These are phyloP conservation scores for Coemansia sp. DNA, from an alignment of 192 early-diverging fungal species.

Conservation along the genomic window DNA sequence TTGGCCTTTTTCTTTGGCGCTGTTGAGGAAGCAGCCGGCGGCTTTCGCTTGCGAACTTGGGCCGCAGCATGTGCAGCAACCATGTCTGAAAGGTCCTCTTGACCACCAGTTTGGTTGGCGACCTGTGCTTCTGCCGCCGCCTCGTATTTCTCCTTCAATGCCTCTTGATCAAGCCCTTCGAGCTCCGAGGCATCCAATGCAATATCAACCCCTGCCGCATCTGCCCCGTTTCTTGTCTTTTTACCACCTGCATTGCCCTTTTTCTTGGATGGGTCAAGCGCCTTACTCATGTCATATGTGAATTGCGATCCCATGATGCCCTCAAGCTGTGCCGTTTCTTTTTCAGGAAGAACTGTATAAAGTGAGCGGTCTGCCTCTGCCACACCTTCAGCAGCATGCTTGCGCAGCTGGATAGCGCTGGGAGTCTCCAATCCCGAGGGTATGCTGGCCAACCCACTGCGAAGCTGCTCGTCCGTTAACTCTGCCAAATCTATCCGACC, in stretches of 20 bases:
- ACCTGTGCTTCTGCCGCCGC: conserved; percentile 56
- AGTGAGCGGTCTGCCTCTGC: conserved; percentile 59
- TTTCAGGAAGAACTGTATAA: conserved; percentile 83
- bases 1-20: conserved; percentile 50
- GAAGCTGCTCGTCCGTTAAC: conserved; percentile 61
- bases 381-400: conserved; percentile 56
- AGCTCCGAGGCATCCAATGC: conserved; percentile 89
- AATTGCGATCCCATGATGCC: conserved; percentile 96
- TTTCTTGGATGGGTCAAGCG: conserved; percentile 54
- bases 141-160: conserved; percentile 77
- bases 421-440: conserved; percentile 78
- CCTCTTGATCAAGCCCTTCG: conserved; percentile 73
- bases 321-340: conserved; percentile 62
- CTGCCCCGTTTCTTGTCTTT: conserved; percentile 61
- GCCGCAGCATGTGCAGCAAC: conserved; percentile 78
- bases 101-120: conserved; percentile 12
- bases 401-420: conserved; percentile 87
- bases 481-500: not conserved
- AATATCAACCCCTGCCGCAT: conserved; percentile 65
- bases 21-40: conserved; percentile 55
- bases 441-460: conserved; percentile 58
- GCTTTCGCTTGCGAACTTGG: conserved; percentile 69
- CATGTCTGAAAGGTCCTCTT: conserved; percentile 87
- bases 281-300: conserved; percentile 74
- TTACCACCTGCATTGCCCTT: conserved; percentile 6